A percentile compares a stretch with the other conserved stretches of the same genome.
Conservation (phyloP, 1,284 basidiomycete genomes). For the Pascua sp. region DNA sequence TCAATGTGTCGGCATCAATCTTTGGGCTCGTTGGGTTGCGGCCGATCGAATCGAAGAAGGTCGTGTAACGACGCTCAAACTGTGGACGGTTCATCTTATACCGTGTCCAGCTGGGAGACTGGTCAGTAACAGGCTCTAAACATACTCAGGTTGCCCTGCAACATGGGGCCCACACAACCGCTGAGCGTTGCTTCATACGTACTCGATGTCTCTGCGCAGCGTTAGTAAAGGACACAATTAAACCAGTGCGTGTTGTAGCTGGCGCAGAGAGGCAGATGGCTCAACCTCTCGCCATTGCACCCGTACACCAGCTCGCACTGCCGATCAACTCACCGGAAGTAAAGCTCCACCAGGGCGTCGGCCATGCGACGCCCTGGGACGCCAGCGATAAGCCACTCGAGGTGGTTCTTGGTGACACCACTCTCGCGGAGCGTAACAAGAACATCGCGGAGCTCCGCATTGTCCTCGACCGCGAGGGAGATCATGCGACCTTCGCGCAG, state of each 20-base stretch:
- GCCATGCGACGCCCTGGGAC: constrained; percentile 48
- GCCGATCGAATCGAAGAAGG: constrained; percentile 48
- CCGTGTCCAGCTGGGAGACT: constrained; percentile 48
- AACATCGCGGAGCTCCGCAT: constrained; percentile 42
- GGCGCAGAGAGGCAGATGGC: no score
- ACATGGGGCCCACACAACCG: background rate
- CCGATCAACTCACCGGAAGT: constrained; percentile 36
- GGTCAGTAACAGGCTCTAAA: constrained; percentile 3
- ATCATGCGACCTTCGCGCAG: constrained; percentile 44
- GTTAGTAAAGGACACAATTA: background rate
- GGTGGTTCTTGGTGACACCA: constrained; percentile 46
- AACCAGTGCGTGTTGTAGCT: background rate
- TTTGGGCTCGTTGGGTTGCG: constrained; percentile 44
- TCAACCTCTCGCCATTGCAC: background rate
- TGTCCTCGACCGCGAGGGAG: constrained; percentile 36
- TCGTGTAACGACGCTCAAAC: constrained; percentile 44
- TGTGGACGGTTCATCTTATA: constrained; percentile 50
- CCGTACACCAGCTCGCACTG: no score
- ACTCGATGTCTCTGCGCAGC: constrained; percentile 17
- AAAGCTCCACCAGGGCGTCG: constrained; percentile 48
- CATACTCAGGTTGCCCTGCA: background rate
- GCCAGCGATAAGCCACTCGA: constrained; percentile 48
- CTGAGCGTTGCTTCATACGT: background rate
- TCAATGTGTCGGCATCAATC: constrained; percentile 47
- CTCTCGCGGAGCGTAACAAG: constrained; percentile 47